Base-by-base conservation (phyloP, 2,329 filamentous ascomycete species). In the Fusarium sp. region DNA sequence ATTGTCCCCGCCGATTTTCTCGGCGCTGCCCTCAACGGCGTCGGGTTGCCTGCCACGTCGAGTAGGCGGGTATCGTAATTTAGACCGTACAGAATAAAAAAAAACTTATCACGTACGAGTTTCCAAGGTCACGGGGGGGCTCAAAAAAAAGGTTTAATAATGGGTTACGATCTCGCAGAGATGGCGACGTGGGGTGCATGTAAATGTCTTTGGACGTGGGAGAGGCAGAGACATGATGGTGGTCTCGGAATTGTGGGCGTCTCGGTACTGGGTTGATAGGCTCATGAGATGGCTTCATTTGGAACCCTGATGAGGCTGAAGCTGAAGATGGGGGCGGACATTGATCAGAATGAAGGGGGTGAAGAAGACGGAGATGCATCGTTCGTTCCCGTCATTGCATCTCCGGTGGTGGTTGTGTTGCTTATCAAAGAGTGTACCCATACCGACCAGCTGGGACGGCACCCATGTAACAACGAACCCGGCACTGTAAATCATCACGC, bases 181-280 rank as follows among this genome's bases (percentile, higher is more conserved):
- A 65, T 73, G 54, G 23, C 48, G 52, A 64, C 75, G 75, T 75
- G 76, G 71, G 71, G 76, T 77, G 58, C 62, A 69, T 58, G 35
- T 52, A 25, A 45, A 23, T 25, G 20, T 27, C 23, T 23, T 5
- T 39, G 23, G n/a, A 43, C 43, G 43, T 48, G 43, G 43, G 43
- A 48, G 20, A 30, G 7, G 9, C 9, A 45, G 39, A 48, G 20
- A 23, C 20, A 23, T 37, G 27, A 54, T 20, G 50, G 25, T 10
- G 18, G 16, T 7, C 27, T 30, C 32, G 13, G 56, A 16, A 41
- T 41, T 41, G 32, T 59, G 32, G 50, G 52, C 6, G 14, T 20
- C 20, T 57, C 54, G 54, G 32, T 27, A 57, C 23, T 48, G 43
- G 11, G 8, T 16, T 18, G 23, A 48, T 48, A 25, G 43, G 45